phyloP scores from a whole-genome alignment of 2,329 filamentous ascomycete genomes.

The Alternaria longipes region DNA sequence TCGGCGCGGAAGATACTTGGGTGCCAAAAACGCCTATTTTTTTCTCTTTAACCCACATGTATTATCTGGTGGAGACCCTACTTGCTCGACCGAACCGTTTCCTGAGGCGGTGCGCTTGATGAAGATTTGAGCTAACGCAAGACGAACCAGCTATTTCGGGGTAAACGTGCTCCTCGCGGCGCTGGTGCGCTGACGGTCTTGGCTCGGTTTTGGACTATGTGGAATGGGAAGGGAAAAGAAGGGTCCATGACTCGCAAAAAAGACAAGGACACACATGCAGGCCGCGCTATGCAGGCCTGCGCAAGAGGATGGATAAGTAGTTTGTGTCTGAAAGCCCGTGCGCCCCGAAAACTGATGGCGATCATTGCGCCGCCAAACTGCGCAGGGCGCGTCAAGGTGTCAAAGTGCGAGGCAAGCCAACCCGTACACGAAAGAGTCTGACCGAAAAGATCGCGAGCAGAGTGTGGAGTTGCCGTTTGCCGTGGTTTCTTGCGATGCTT shows the following conservation, averaged over 20 bases:
- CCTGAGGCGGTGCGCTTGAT: constrained; percentile 13
- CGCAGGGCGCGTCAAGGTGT: not conserved
- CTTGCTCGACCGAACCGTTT: constrained; percentile 1
- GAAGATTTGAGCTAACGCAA: constrained; percentile 39
- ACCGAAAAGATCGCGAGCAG: not conserved
- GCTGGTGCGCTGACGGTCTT: constrained; percentile 40
- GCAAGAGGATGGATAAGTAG: too few relatives aligned
- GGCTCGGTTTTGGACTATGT: too few relatives aligned
- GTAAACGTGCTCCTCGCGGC: constrained; percentile 53
- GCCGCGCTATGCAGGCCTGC: not conserved
- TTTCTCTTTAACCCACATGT: not conserved
- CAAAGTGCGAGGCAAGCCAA: not conserved
- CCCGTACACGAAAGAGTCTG: not conserved
- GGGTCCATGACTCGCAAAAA: constrained; percentile 15
- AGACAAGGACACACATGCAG: not conserved
- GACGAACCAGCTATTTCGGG: constrained; percentile 51
- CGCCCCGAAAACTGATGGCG: not conserved
- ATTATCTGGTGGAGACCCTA: not conserved
- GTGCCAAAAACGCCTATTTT: not conserved
- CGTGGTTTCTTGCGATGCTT: not conserved
- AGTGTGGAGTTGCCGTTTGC: not conserved
- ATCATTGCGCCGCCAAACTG: not conserved
- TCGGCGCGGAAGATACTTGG: not conserved
- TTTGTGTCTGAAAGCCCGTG: not conserved
- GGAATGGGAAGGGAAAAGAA: not conserved